These are phyloP conservation scores for Tilletia horrida DNA, from an alignment of 1,284 basidiomycete species.

Conservation along the genomic window DNA sequence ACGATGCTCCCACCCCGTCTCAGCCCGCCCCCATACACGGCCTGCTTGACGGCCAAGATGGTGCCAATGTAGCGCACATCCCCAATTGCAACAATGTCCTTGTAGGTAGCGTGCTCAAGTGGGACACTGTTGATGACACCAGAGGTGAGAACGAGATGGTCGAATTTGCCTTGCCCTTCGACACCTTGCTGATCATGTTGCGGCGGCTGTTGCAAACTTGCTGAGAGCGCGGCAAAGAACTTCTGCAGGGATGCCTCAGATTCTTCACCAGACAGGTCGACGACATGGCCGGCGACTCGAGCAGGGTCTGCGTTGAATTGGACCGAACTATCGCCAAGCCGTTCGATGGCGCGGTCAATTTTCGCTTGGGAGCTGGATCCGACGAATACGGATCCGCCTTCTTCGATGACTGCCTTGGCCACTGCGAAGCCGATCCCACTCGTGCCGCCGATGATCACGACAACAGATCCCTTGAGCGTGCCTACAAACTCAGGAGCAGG, in stretches of 20 bases:
- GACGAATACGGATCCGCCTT: conserved; percentile 32
- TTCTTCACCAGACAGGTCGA: conserved; percentile 26
- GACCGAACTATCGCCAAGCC: conserved; percentile 22
- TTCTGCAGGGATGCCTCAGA: conserved; percentile 21
- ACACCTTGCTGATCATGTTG: too few species aligned
- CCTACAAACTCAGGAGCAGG: not conserved
- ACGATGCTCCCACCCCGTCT: conserved; percentile 22
- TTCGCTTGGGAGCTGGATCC: conserved; percentile 22
- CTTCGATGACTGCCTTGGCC: conserved; percentile 32
- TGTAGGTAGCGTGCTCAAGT: conserved; percentile 22
- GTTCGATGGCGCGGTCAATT: conserved; percentile 23
- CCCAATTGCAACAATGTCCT: conserved; percentile 26
- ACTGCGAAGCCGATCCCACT: conserved; percentile 35
- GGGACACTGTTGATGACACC: conserved; percentile 25
- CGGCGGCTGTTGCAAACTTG: too few species aligned
- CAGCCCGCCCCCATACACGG: conserved; percentile 12
- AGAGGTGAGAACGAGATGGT: conserved; percentile 34
- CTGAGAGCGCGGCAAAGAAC: conserved; percentile 26
- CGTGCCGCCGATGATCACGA: conserved; percentile 35
- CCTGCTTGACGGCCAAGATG: conserved; percentile 31
- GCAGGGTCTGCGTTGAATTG: conserved; percentile 34
- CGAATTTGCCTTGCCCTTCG: too few species aligned
- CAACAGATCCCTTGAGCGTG: not conserved
- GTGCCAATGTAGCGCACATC: conserved; percentile 22
- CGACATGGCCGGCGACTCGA: conserved; percentile 24